phyloP scores from a whole-genome alignment of 768 basidiomycete genomes.

The Candolleomyces efflorescens region DNA sequence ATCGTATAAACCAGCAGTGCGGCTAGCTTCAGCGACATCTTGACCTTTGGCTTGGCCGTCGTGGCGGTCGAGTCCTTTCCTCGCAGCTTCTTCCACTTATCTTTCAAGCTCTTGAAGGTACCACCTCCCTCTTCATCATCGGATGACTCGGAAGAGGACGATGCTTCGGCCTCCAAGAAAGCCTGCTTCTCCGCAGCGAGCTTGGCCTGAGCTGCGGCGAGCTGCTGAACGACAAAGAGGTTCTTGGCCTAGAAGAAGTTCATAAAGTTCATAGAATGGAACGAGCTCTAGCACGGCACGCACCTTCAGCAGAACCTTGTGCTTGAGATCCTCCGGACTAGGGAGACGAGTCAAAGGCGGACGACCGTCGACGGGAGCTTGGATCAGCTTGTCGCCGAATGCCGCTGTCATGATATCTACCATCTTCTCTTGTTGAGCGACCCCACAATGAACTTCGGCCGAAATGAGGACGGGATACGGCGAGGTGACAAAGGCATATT shows the following conservation, averaged over 20 bases:
- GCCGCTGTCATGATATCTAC: constrained; percentile 65
- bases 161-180: constrained; percentile 38
- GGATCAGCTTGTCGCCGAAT: constrained; percentile 39
- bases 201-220: constrained; percentile 61
- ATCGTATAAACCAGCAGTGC: constrained; percentile 88
- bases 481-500: constrained; percentile 88
- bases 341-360: constrained; percentile 57
- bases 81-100: constrained; percentile 23
- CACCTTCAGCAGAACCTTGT: constrained; percentile 82
- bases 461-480: constrained; percentile 93
- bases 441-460: constrained; percentile 83
- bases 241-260: constrained; percentile 59
- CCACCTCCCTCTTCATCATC: constrained; percentile 8
- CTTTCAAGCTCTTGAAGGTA: constrained; percentile 18
- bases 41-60: constrained; percentile 39
- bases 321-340: constrained; percentile 79
- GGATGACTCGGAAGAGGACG: constrained; percentile 17
- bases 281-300: constrained; percentile 6
- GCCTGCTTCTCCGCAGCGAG: constrained; percentile 64
- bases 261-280: neutral
- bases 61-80: constrained; percentile 18
- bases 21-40: constrained; percentile 73
- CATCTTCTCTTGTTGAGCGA: constrained; percentile 76
- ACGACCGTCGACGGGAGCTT: constrained; percentile 37
- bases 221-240: constrained; percentile 72